A percentile compares a stretch with the other conserved stretches of the same genome.
Conservation (phyloP, 2,329 filamentous ascomycete genomes). For the Colletotrichum sp. region DNA sequence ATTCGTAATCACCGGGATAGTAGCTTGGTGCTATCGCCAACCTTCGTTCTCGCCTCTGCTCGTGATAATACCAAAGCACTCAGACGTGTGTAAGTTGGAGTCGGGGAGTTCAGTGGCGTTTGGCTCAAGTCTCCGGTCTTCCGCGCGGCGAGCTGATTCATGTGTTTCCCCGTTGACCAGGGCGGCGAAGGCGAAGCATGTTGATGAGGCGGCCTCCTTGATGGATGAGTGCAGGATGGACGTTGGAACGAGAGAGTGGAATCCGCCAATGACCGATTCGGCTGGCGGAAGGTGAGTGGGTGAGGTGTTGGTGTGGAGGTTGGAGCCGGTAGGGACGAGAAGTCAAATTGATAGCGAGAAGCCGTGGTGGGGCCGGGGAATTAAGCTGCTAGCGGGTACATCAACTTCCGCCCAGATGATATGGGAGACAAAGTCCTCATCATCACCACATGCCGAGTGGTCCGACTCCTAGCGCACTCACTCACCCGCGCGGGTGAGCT, state of each 20-base stretch:
- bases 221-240: background rate
- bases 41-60: background rate
- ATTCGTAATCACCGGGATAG: background rate
- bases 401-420: fast-evolving
- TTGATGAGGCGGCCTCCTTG: background rate
- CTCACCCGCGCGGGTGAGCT: conserved; percentile 4
- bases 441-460: background rate
- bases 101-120: background rate
- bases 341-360: background rate
- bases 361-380: background rate
- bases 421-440: background rate
- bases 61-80: background rate
- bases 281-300: background rate
- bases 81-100: background rate
- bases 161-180: background rate
- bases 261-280: background rate
- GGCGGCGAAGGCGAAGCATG: background rate
- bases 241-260: conserved; percentile 1
- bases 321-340: background rate
- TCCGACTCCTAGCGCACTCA: background rate
- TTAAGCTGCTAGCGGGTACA: background rate
- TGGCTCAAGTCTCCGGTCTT: background rate
- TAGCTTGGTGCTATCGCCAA: background rate
- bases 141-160: conserved; percentile 5
- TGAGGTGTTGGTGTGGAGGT: background rate